phyloP scores from a whole-genome alignment of 345 rosid genomes.

The Heritiera fomes region DNA sequence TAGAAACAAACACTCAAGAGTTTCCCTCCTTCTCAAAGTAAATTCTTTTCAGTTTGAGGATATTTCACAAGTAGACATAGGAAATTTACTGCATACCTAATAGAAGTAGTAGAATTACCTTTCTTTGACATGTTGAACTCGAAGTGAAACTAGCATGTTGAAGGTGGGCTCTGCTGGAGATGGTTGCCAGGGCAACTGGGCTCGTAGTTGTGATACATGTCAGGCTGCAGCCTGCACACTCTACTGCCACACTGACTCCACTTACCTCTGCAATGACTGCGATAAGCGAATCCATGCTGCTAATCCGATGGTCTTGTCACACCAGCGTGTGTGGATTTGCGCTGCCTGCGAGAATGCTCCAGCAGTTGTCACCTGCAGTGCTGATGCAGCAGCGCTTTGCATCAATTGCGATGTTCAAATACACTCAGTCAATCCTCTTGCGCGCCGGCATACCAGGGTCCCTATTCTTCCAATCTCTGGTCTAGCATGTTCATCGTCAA shows the following conservation, averaged over 20 bases:
- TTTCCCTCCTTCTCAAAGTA: not conserved
- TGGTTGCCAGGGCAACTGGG: slow-evolving; percentile 23
- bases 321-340: slow-evolving; percentile 36
- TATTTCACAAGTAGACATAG: not conserved
- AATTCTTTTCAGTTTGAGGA: not conserved
- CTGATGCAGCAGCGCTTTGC: slow-evolving; percentile 41
- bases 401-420: slow-evolving; percentile 31
- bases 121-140: slow-evolving; percentile 4
- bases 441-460: slow-evolving; percentile 29
- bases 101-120: not conserved
- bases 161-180: slow-evolving; percentile 20
- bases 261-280: slow-evolving; percentile 34
- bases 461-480: slow-evolving; percentile 22
- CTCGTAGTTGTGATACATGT: slow-evolving; percentile 30
- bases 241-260: slow-evolving; percentile 34
- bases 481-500: slow-evolving; percentile 5
- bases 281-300: slow-evolving; percentile 28
- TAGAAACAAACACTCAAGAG: not conserved
- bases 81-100: not conserved
- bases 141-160: slow-evolving; percentile 28
- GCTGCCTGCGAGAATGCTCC: slow-evolving; percentile 34
- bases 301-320: slow-evolving; percentile 19
- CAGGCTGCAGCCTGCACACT: slow-evolving; percentile 31
- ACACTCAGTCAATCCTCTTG: slow-evolving; percentile 32
- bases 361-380: slow-evolving; percentile 36